A percentile compares a stretch with the other conserved stretches of the same genome.
phyloP scores from a whole-genome alignment of 83 land plant species.

The Thuja plicata region DNA sequence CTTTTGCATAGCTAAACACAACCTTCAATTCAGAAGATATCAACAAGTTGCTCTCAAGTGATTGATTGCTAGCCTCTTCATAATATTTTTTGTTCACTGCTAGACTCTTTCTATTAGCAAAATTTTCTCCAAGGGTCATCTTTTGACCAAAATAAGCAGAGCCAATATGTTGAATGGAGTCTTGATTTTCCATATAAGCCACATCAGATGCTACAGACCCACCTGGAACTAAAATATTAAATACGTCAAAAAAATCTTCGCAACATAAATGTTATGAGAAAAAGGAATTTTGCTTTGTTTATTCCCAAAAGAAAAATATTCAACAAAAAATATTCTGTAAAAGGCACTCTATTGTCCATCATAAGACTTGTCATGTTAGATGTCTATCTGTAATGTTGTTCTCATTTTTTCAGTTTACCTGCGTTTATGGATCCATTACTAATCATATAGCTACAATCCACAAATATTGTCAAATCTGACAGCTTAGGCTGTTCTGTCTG shows the following conservation, averaged over 20 bases:
- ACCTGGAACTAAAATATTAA: not conserved
- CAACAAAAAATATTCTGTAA: not conserved
- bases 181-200: not conserved
- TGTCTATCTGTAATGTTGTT: not conserved
- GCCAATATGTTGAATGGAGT: not conserved
- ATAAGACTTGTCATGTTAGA: not conserved
- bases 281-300: not conserved
- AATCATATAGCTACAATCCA: not conserved
- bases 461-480: not conserved
- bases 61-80: not conserved
- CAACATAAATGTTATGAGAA: not conserved
- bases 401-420: not conserved
- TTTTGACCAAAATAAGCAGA: not conserved
- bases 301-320: not conserved
- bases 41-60: not conserved
- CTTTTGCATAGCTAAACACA: conserved; percentile 20
- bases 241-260: not conserved
- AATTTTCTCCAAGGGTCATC: not conserved
- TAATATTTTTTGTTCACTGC: not conserved
- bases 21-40: conserved; percentile 23
- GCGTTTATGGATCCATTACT: not conserved
- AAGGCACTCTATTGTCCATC: not conserved
- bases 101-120: not conserved
- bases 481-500: not conserved
- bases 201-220: not conserved